Evolutionary conservation across 345 rosid genomes (phyloP).

Genomic region (Camelina sativa): DNA sequence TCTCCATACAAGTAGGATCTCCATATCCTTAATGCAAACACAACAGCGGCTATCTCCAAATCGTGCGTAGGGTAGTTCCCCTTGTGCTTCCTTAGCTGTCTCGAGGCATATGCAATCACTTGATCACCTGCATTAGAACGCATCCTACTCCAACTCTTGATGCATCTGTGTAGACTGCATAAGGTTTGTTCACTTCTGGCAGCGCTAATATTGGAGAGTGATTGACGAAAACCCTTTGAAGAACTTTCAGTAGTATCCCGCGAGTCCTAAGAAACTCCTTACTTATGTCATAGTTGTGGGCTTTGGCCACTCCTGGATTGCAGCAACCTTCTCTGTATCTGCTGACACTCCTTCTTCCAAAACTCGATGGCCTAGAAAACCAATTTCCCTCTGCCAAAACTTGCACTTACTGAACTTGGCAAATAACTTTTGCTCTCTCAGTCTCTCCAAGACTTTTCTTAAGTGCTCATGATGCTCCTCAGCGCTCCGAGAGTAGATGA

Average conservation of each 20-base stretch:
- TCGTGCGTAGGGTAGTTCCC: no score
- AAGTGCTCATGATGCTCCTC: not conserved
- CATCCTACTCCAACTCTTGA: no score
- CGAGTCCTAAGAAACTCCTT: not conserved
- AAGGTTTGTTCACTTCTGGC: no score
- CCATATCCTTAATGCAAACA: no score
- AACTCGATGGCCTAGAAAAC: not conserved
- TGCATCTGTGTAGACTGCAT: no score
- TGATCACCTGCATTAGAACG: no score
- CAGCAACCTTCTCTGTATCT: not conserved
- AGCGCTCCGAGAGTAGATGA: not conserved
- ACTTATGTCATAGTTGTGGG: not conserved
- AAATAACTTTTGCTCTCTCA: not conserved
- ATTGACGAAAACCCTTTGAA: not conserved
- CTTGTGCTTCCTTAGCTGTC: no score
- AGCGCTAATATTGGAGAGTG: no score
- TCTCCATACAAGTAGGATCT: no score
- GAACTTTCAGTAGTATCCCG: not conserved
- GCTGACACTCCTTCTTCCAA: not conserved
- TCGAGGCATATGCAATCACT: no score
- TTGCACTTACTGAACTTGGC: not conserved
- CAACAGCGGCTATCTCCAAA: no score
- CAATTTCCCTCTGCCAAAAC: not conserved
- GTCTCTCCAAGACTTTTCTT: not conserved
- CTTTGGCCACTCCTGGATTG: not conserved